These are phyloP conservation scores for Candida chilensis DNA, from an alignment of 805 yeast genomes.

Conservation along the genomic window DNA sequence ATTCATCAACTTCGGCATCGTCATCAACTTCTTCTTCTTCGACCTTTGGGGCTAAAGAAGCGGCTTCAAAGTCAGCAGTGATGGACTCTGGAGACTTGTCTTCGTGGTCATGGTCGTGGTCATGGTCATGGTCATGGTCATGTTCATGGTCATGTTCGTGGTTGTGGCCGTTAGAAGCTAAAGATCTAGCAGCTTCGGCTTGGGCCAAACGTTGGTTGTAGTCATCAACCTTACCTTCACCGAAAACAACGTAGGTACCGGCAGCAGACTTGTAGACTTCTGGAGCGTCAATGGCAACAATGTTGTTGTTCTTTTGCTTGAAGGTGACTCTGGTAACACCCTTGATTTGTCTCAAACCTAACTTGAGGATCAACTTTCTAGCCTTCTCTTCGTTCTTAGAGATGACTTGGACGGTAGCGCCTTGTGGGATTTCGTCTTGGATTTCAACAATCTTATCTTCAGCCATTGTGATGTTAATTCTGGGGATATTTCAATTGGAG, in stretches of 20 bases:
- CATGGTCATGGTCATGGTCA: background rate
- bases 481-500: too few relatives aligned
- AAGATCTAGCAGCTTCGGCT: conserved; percentile 42
- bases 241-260: conserved; percentile 94
- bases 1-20: conserved; percentile 72
- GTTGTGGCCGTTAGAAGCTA: conserved; percentile 9
- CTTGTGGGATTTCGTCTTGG: conserved; percentile 70
- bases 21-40: conserved; percentile 48
- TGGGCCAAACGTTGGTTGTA: conserved; percentile 79
- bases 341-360: conserved; percentile 82
- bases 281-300: conserved; percentile 87
- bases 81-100: conserved; percentile 70
- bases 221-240: conserved; percentile 97
- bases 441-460: too few relatives aligned
- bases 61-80: conserved; percentile 74
- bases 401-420: conserved; percentile 73
- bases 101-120: conserved; percentile 7
- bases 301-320: conserved; percentile 86
- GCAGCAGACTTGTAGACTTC: conserved; percentile 91
- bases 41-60: conserved; percentile 39
- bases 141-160: background rate
- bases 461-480: too few relatives aligned
- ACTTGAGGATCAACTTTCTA: conserved; percentile 78
- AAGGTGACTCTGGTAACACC: conserved; percentile 94
- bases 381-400: conserved; percentile 95